Base-by-base conservation (phyloP, 2,329 filamentous ascomycete species). In the Trichoderma brevicompactum region DNA sequence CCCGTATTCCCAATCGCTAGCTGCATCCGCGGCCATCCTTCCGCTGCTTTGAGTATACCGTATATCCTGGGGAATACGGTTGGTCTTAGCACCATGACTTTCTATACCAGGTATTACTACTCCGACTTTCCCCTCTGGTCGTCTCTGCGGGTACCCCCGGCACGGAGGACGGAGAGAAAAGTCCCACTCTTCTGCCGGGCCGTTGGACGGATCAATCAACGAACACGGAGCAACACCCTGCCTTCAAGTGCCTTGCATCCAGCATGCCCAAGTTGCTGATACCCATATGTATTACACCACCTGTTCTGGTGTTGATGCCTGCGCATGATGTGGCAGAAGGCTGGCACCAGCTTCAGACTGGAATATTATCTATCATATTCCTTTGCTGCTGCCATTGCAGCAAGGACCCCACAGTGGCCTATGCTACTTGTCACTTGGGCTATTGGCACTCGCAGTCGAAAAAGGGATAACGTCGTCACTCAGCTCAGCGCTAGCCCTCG, bases 361-460 rank as follows among this genome's bases (percentile, higher is more conserved):
- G 56, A 40, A 32, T 40, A 48, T 64, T 53, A 54, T 40, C 49
- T n/a, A n/a, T 54, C 48, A 46, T 38, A 55, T 53, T 64, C 50
- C 38, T 15, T 6, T 54, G 17, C 40, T 38, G 23, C 53, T 41
- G 13, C n/a, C 28, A 54, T 48, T 63, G 17, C 49, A 64, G 49
- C 41, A 28, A 17, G n/a, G 50, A 38, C 60, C 41, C 40, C 17
- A 28, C 60, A 28, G 10, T 17, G n/a, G n/a, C 41, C 2, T 63
- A 54, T 55, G 15, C 50, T 64, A 64, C 60, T 55, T 5, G 60
- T 64, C 60, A 55, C 34, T 40, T 55, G 40, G n/a, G 50, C 60
- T 55, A 58, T 58, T 48, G 34, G 34, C 36, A 38, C 43, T 36
- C 46, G 17, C 32, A 41, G 17, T 41, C 53, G 32, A 64, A 64